Base-by-base conservation (phyloP, 2,329 filamentous ascomycete species). In the Cytospora leucostoma region DNA sequence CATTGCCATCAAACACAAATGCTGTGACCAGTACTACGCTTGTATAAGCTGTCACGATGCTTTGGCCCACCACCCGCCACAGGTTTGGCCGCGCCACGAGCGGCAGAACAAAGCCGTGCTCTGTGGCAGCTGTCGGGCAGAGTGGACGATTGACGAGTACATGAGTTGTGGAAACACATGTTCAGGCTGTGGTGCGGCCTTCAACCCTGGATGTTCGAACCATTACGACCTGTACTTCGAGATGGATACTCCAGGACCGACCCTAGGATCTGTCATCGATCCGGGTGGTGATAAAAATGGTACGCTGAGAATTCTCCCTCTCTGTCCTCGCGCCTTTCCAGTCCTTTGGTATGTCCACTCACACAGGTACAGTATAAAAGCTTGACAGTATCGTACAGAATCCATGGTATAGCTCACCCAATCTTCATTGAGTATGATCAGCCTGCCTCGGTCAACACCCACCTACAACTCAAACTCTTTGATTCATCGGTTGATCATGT, bases 201-300 rank as follows among this genome's bases (percentile, higher is more conserved):
- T 70, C 56, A 70, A 70, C 54, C 68, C 69, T 1, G 68, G 69
- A 3, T 70, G 69, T 50, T 52, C 65, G 1, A 58, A 47, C n/a
- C 69, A 70, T 40, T 69, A 69, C 34, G 56, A 66, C 21, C 50
- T 70, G 54, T 70, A 70, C 35, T 70, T 70, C 61, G 66, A 67
- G 47, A 56, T 67, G 51, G 17, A 27, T 2, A 27, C 27, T 27
- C 2, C 4, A 27, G 27, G 27, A 27, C 21, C n/a, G 44, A 11
- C n/a, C n/a, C 44, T 47, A n/a, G 21, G 21, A 10, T 19, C n/a
- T 47, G 44, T 11, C 44, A 44, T 7, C 11, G 4, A 19, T 17
- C 44, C 11, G 44, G n/a, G 44, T 4, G 7, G 12, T n/a, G 13
- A 11, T 21, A 47, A n/a, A n/a, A n/a, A 10, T 8, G 44, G 21